Evolutionary conservation across 2,329 filamentous ascomycete genomes (phyloP), one percentile per base, ranked within the genome.

Genomic region (Fusarium agapanthi): DNA sequence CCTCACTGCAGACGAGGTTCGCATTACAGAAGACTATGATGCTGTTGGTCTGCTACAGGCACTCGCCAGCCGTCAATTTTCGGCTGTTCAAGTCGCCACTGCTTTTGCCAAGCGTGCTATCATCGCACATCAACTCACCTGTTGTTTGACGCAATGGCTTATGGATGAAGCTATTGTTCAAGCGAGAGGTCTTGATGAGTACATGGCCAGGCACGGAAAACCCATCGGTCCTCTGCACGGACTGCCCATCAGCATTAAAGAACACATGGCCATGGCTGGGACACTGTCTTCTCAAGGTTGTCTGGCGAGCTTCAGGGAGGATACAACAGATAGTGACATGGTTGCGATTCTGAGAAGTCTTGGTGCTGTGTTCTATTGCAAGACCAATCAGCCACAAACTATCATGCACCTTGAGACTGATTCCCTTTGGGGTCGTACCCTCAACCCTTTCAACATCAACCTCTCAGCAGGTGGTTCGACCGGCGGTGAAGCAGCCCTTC

Each of bases 351-450:
- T 93, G 6, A 80, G 88, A 34, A 83, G 84, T 30, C 83, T 89
- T 0, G 92, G 92, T 2, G 91, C 91, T 3, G 85, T 93, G 0
- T 81, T 91, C 30, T 89, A 91, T 73, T 86, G 88, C 71, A 92
- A 92, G 79, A 92, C 91, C 3, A 92, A 91, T 67, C 84, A 92
- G 14, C 90, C 90, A 0, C 87, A 89, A 68, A 32, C 50, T 5
- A 51, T 61, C 7, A 85, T 83, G 2, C 77, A 88, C 60, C 82
- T 82, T 64, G 82, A 83, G 9, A 77, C 89, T 34, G 90, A 92
- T 74, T 90, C 92, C 71, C 78, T 90, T 37, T 89, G 87, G 67
- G 89, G 89, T 3, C 84, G 87, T 20, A 87, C 87, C 0, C 79
- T 91, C 24, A 92, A 90, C 73, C 90, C 91, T 0, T 80, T 85